Conservation (phyloP, 768 basidiomycete species). For the Cyclocybe cylindracea region DNA sequence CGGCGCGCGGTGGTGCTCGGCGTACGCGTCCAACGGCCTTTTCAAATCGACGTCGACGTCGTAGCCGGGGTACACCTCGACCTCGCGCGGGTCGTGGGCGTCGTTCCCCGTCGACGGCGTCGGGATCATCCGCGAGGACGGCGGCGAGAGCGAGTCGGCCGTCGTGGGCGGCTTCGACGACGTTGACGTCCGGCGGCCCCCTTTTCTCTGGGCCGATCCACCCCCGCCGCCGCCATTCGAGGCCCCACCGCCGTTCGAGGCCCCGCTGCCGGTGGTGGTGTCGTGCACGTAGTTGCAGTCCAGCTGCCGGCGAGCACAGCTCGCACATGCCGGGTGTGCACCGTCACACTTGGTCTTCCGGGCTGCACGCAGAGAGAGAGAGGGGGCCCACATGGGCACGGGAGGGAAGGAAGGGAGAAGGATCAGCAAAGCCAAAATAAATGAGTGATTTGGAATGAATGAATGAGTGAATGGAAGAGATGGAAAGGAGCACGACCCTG, state of each 20-base stretch:
- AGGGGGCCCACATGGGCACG: too few species aligned
- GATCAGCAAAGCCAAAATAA: too few species aligned
- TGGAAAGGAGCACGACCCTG: neutral
- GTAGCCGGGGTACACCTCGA: constrained; percentile 39
- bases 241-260: constrained; percentile 32
- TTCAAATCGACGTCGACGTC: constrained; percentile 61
- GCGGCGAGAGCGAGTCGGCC: constrained; percentile 49
- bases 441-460: too few species aligned
- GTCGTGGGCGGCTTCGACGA: constrained; percentile 45
- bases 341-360: constrained; percentile 91
- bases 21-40: constrained; percentile 56
- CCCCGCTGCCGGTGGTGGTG: too few species aligned
- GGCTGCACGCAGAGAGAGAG: constrained; percentile 42
- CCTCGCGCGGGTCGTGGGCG: constrained; percentile 40
- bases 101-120: constrained; percentile 46
- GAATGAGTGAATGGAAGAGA: too few species aligned
- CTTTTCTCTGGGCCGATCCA: constrained; percentile 54
- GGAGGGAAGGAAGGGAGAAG: too few species aligned
- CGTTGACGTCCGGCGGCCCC: constrained; percentile 55
- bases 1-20: constrained; percentile 49
- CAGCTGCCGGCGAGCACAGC: constrained; percentile 76
- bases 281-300: constrained; percentile 84
- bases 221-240: too few species aligned
- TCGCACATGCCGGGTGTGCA: constrained; percentile 81
- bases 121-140: constrained; percentile 55